Conservation (phyloP, 2,329 filamentous ascomycete species). For the Penicillium sp. region DNA sequence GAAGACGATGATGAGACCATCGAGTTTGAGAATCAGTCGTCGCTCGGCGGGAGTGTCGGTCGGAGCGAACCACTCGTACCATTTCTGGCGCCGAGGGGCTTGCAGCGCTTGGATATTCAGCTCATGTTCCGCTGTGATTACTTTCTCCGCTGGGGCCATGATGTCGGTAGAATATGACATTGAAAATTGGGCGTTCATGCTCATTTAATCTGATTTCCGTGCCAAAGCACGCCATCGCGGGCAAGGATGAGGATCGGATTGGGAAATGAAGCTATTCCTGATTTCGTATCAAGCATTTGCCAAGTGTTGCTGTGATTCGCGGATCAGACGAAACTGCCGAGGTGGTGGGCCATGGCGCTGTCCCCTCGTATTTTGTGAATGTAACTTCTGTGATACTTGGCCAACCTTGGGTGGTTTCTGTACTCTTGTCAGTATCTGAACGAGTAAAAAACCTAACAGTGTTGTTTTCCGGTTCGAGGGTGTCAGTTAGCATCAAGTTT, state of each 20-base stretch:
- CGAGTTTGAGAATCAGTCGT: constrained; percentile 21
- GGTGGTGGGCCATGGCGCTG: background rate
- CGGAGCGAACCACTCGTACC: constrained; percentile 22
- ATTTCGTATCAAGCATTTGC: constrained; percentile 1
- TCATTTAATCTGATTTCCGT: background rate
- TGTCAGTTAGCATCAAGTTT: too few species aligned
- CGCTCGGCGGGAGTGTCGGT: constrained; percentile 20
- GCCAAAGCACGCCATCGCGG: constrained; percentile 6
- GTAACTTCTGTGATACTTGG: too few species aligned
- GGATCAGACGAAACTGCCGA: background rate
- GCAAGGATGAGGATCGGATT: background rate
- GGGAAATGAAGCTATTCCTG: background rate
- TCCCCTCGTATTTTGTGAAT: background rate
- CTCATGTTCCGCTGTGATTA: too few species aligned
- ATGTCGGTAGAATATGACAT: too few species aligned
- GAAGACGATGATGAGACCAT: constrained; percentile 22
- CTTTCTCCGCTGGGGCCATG: too few species aligned
- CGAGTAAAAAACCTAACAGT: too few species aligned
- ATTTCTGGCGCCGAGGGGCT: constrained; percentile 12
- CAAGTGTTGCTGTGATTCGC: background rate
- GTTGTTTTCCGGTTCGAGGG: too few species aligned
- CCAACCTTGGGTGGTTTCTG: too few species aligned
- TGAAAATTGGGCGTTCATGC: background rate
- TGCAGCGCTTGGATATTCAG: too few species aligned
- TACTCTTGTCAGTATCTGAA: too few species aligned